Evolutionary conservation across 306 rosid genomes (phyloP), one percentile per base, ranked within the genome.

Genomic region (Malus sylvestris): DNA sequence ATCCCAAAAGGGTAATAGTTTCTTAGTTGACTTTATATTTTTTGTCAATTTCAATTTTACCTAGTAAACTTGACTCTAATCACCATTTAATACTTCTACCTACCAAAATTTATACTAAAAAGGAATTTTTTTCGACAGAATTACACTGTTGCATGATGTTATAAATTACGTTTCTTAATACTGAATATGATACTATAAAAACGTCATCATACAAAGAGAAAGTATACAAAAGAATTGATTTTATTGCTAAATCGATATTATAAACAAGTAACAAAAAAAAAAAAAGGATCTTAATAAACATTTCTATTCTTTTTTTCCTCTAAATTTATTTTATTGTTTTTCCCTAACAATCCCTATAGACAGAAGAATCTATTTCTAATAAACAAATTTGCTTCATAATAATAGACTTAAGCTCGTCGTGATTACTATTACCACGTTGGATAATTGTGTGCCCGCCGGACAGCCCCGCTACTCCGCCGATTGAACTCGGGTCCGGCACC

Each of bases 291-390:
- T 63, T 58, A 60, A 64, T 57, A 35, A 71, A 51, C 10, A 76
- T 32, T 75, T 62, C 49, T 72, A 19, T 60, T 55, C 68, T 19
- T 77, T 75, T 75, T 61, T 29, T 40, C 33, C 66, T 13, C 40
- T 45, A 27, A 57, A 62, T 14, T 42, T 72, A 53, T 81, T 23
- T n/a, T 72, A 52, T 73, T 23, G 33, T 40, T 74, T 71, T 49
- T 49, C 20, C 81, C 81, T 83, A 85, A 90, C 98, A 92, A 83
- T 92, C 91, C 58, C 80, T 88, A 83, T 95, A 95, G 20, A 86
- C 91, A 88, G 92, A 88, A 84, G 96, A 90, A 88, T 90, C 97
- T 9, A 83, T 69, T 45, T 75, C 86, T 64, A 81, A 85, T 5
- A 83, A 81, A 88, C 98, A 95, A 16, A 92, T 74, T 62, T 74